Evolutionary conservation across 306 rosid species (phyloP).

Genomic region (Lagenaria siceraria): DNA sequence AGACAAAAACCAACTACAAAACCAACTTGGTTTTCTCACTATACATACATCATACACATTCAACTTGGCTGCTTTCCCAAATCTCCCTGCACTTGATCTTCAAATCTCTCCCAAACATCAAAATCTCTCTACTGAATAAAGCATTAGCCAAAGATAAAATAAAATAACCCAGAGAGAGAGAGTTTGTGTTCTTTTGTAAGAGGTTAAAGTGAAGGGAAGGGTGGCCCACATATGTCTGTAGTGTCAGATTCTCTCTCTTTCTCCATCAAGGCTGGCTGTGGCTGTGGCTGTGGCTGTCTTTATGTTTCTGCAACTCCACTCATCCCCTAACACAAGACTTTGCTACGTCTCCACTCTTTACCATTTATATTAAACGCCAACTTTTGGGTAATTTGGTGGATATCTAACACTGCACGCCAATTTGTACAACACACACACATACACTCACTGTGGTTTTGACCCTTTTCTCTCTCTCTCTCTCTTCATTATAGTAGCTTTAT

Average conservation of each 20-base stretch:
- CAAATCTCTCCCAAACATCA: background rate
- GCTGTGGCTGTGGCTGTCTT: conserved; percentile 10
- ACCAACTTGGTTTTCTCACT: background rate
- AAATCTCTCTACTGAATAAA: background rate
- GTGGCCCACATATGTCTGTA: conserved; percentile 33
- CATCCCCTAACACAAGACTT: background rate
- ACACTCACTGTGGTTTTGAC: background rate
- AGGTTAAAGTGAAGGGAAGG: conserved; percentile 26
- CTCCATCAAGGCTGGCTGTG: conserved; percentile 8
- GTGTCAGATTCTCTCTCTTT: conserved; percentile 31
- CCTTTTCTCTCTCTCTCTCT: background rate
- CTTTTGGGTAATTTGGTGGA: conserved; percentile 11
- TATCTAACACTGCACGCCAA: conserved; percentile 8
- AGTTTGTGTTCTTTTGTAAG: background rate
- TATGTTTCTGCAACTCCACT: conserved; percentile 9
- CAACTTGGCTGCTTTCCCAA: conserved; percentile 1
- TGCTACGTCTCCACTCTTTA: conserved; percentile 5
- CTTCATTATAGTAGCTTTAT: background rate
- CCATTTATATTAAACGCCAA: conserved; percentile 6
- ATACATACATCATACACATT: background rate
- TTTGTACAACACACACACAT: background rate
- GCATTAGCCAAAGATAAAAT: background rate
- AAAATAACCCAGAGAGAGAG: conserved; percentile 2
- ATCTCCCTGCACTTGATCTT: conserved; percentile 27
- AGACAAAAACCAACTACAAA: background rate